Evolutionary conservation across 2,329 filamentous ascomycete species (phyloP).

Genomic region (Botrytis paeoniae): DNA sequence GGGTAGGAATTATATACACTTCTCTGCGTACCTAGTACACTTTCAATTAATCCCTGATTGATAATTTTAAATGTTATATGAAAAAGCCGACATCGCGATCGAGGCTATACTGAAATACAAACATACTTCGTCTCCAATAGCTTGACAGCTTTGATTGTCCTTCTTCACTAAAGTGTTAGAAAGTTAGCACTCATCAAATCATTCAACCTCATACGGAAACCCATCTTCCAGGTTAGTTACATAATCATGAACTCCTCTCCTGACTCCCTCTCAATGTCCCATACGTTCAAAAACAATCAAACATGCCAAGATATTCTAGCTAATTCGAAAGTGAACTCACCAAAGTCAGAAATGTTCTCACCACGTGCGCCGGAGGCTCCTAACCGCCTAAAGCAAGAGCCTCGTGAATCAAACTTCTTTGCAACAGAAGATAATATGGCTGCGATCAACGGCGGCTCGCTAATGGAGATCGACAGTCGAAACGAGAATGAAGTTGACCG

Average conservation of each 20-base stretch:
- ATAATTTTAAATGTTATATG: background rate
- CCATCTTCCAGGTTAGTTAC: background rate
- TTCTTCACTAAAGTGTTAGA: background rate
- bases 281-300: background rate
- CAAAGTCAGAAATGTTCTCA: background rate
- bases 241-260: background rate
- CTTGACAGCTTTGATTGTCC: background rate
- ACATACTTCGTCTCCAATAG: background rate
- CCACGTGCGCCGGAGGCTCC: background rate
- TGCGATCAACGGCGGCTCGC: background rate
- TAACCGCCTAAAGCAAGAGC: background rate
- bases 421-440: background rate
- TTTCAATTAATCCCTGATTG: background rate
- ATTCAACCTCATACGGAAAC: background rate
- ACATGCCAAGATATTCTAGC: background rate
- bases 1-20: background rate
- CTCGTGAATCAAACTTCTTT: background rate
- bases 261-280: background rate
- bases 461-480: constrained; percentile 8
- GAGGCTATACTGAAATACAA: background rate
- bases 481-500: constrained; percentile 1
- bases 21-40: background rate
- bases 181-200: background rate
- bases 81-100: background rate
- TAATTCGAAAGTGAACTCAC: background rate